Evolutionary conservation across 495 filamentous ascomycete species (phyloP).

Genomic region (Aspergillus egyptiacus): DNA sequence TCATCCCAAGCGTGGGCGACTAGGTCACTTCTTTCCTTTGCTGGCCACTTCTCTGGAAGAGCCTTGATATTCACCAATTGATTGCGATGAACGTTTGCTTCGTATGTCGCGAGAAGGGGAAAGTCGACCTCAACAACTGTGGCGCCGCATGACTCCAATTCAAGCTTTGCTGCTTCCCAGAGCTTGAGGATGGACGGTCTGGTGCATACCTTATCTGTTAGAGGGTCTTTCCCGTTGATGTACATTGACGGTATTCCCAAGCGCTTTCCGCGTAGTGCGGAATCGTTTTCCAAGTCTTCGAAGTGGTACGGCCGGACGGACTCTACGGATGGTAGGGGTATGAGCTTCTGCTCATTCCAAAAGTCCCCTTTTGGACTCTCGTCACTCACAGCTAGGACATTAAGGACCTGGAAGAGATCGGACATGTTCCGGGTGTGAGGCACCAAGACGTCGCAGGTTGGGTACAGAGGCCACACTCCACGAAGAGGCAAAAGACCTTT

Average conservation of each 20-base stretch:
- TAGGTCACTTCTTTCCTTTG: conserved; percentile 30
- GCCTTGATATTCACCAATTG: conserved; percentile 29
- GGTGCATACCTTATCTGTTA: conserved; percentile 22
- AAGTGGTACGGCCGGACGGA: conserved; percentile 24
- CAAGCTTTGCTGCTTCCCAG: conserved; percentile 23
- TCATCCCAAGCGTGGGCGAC: conserved; percentile 34
- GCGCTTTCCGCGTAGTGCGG: conserved; percentile 24
- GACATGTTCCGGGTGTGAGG: conserved; percentile 31
- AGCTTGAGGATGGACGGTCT: conserved; percentile 28
- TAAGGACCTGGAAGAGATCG: conserved; percentile 28
- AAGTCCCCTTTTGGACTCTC: conserved; percentile 26
- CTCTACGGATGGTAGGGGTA: conserved; percentile 23
- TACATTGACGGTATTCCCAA: conserved; percentile 33
- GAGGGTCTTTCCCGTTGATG: conserved; percentile 24
- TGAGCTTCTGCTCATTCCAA: conserved; percentile 28
- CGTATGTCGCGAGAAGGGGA: conserved; percentile 28
- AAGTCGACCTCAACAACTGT: conserved; percentile 32
- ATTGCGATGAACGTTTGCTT: conserved; percentile 24
- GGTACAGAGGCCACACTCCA: conserved; percentile 33
- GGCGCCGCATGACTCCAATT: conserved; percentile 26
- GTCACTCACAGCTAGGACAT: conserved; percentile 28
- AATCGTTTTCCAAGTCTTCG: conserved; percentile 13
- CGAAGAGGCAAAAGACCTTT: conserved; percentile 31
- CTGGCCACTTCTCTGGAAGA: conserved; percentile 29
- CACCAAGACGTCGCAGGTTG: conserved; percentile 34